Evolutionary conservation across 2,329 filamentous ascomycete genomes (phyloP), one percentile per base, ranked within the genome.

Genomic region (Westerdykella sp.): DNA sequence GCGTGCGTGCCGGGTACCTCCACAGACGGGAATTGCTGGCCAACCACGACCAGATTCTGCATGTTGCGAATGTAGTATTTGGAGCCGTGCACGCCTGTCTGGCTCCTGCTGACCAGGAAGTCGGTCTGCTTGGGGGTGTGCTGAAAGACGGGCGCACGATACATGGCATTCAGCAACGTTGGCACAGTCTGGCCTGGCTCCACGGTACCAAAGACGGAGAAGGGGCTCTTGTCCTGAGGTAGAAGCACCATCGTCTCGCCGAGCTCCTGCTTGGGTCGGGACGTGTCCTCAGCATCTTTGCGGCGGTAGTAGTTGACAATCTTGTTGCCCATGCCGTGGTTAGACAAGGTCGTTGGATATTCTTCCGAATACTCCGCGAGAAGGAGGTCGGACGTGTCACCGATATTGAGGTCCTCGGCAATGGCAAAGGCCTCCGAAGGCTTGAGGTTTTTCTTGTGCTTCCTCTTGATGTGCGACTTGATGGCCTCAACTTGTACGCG

Each of bases 361-460:
- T 96, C 89, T 67, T 98, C 93, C 7, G 88, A 94, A 65, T 98
- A 98, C 67, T 98, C 93, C 28, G 97, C 84, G 12, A 98, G 77
- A 5, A 96, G 77, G 15, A 88, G 83, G 34, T 83, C 85, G 0
- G 91, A 89, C 61, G 95, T 96, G 66, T 98, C 93, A 49, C 81
- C 85, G 55, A 96, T 73, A 21, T 86, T 88, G 14, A 98, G 74
- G 55, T 95, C 86, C 60, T 85, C 87, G 1, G 89, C 87, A 16
- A 79, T 80, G 22, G 79, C 78, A 67, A 90, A 98, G 1, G 94
- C 76, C 39, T 90, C 83, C 42, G 85, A 83, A 1, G 84, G 80
- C 51, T 84, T 79, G 57, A 88, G 86, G 47, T 85, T 85, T 67
- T 87, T 91, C 65, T 87, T 80, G 46, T 85, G 80, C 46, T 83